phyloP scores from a whole-genome alignment of 208 protist species.

The Entamoeba invadens region DNA sequence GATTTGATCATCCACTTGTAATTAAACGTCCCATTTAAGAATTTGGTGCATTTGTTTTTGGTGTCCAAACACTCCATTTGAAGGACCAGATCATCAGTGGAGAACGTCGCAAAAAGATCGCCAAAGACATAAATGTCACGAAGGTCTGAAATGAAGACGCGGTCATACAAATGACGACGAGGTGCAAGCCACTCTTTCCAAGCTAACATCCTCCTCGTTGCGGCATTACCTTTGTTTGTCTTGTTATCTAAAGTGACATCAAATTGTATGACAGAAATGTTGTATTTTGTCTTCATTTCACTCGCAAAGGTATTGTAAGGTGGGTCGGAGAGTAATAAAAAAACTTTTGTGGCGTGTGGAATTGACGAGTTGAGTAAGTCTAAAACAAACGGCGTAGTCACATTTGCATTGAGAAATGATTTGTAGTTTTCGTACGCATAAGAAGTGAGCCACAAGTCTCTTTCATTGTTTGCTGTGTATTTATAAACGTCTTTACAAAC shows the following conservation, averaged over 20 bases:
- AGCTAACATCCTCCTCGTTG: background rate
- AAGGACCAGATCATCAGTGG: background rate
- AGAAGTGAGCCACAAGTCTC: background rate
- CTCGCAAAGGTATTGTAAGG: background rate
- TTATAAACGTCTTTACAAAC: background rate
- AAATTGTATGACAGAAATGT: background rate
- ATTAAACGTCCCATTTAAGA: background rate
- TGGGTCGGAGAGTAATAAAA: background rate
- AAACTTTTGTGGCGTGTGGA: background rate
- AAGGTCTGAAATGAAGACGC: background rate
- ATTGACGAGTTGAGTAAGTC: background rate
- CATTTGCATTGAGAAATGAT: background rate
- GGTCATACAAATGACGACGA: background rate
- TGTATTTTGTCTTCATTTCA: background rate
- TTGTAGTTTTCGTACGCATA: background rate
- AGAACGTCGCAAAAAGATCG: background rate
- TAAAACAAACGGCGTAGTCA: background rate
- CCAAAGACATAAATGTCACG: background rate
- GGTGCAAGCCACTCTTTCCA: background rate
- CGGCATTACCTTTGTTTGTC: background rate
- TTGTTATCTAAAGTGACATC: background rate
- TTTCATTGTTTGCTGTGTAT: background rate
- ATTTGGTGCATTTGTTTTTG: background rate
- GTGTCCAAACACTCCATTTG: background rate
- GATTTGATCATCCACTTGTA: background rate